Base-by-base conservation (phyloP, 2,329 filamentous ascomycete genomes). In the Grosmannia clavigera region DNA sequence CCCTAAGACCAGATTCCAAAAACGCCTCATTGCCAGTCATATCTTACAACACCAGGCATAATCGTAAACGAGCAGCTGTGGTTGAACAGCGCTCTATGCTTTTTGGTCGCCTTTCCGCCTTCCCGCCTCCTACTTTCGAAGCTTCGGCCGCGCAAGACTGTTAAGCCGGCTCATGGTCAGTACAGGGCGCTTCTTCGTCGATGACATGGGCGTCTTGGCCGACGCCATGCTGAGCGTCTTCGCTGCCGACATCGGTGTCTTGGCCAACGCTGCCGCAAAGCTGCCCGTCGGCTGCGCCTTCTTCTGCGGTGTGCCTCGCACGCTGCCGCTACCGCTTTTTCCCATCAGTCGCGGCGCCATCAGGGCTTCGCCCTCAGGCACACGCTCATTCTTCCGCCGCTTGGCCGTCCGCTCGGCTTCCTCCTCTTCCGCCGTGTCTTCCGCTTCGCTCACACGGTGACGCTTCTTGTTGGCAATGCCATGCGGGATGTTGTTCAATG, bases 391-490 rank as follows among this genome's bases (percentile, higher is more conserved):
- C 72, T 78, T 82, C 48, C 76, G 76, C 73, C 84, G 85, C 77
- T 86, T 86, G 31, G 76, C 73, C 1, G 78, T 78, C 16, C 80
- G 78, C 61, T 78, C 73, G 2, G 69, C 71, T 3, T 73, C 76
- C 62, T 78, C 74, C 54, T 75, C 70, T 57, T 79, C 77, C 0
- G 76, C 76, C 40, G 81, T 78, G 58, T 84, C 81, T 59, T 81
- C 80, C 51, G 83, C 81, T 55, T 76, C 78, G 58, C 72, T 78
- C 19, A 78, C 77, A n/a, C 83, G 77, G 65, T 80, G 77, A 31
- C 84, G 80, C 72, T 85, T 87, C 76, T 87, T 86, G 73, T 82
- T 86, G 9, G 75, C 70, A 72, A 87, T 80, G 22, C 84, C 84
- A 65, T 86, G 56, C 9, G 43, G 29, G 9, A 58, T 58, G 43